Evolutionary conservation across 2,329 filamentous ascomycete species (phyloP).

Genomic region (Exophiala alcalophila): DNA sequence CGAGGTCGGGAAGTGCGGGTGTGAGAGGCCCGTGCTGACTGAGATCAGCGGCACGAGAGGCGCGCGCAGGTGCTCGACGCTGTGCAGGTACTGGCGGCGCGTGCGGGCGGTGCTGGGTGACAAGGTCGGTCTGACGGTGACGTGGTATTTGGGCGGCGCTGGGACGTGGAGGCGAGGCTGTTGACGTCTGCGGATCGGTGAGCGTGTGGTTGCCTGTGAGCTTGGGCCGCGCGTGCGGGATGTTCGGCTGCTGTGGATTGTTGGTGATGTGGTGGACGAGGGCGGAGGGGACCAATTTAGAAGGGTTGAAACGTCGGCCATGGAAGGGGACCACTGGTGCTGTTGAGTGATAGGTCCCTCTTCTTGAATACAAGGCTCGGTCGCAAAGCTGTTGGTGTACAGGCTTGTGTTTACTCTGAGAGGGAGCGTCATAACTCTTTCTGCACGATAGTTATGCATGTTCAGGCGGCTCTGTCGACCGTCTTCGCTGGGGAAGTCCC

Average conservation of each 20-base stretch:
- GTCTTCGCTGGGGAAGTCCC: slow-evolving; percentile 7
- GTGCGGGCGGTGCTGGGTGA: slow-evolving; percentile 10
- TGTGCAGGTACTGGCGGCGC: slow-evolving; percentile 11
- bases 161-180: slow-evolving; percentile 5
- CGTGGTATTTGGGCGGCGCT: slow-evolving; percentile 18
- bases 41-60: slow-evolving; percentile 39
- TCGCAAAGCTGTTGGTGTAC: background rate
- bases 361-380: slow-evolving; percentile 2
- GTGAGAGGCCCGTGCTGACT: slow-evolving; percentile 36
- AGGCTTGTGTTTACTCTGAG: slow-evolving; percentile 23
- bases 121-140: slow-evolving; percentile 11
- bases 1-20: slow-evolving; percentile 40
- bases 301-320: background rate
- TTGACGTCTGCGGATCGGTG: slow-evolving; percentile 21
- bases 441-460: slow-evolving; percentile 13
- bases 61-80: slow-evolving; percentile 34
- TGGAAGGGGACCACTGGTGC: too few species aligned
- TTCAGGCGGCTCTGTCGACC: slow-evolving; percentile 24
- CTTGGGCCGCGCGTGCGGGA: slow-evolving; percentile 10
- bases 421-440: slow-evolving; percentile 19
- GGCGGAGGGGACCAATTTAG: background rate
- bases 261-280: background rate
- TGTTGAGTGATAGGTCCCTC: slow-evolving; percentile 1
- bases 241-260: background rate
- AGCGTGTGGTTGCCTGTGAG: slow-evolving; percentile 9